phyloP scores from a whole-genome alignment of 2,329 filamentous ascomycete genomes.

The Plectosphaerella sp. region DNA sequence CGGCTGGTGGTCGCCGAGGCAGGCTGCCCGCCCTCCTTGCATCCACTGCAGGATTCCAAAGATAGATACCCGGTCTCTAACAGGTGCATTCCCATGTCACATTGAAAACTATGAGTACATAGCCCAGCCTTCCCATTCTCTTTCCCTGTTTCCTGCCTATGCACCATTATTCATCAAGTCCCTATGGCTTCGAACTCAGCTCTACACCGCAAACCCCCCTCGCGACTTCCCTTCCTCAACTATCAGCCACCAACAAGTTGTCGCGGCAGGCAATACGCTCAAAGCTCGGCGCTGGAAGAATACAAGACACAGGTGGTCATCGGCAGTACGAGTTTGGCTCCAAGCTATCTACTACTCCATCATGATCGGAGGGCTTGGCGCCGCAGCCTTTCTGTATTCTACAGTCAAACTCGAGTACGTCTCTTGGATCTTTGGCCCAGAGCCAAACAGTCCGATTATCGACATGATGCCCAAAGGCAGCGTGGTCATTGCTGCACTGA shows the following conservation, averaged over 20 bases:
- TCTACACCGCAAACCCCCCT: not conserved
- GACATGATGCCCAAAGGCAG: not conserved
- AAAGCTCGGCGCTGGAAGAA: not conserved
- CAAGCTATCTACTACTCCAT: not conserved
- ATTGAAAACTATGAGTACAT: too few species aligned
- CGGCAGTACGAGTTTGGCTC: not conserved
- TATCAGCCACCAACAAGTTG: not conserved
- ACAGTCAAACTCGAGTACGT: not conserved
- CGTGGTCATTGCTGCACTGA: not conserved
- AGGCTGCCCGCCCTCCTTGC: too few species aligned
- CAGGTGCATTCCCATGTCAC: too few species aligned
- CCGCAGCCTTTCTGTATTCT: not conserved
- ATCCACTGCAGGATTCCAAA: too few species aligned
- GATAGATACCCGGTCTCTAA: too few species aligned
- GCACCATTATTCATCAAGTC: too few species aligned
- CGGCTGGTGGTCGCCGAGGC: too few species aligned
- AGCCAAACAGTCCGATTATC: not conserved
- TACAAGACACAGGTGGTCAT: not conserved
- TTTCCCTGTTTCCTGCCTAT: too few species aligned
- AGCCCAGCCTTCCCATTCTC: too few species aligned
- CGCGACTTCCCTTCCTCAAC: not conserved
- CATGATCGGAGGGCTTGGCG: not conserved
- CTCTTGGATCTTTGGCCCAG: not conserved
- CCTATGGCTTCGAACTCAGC: not conserved
- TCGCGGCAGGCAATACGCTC: too few species aligned